These are phyloP conservation scores for Puccinia horiana DNA, from an alignment of 1,284 basidiomycete genomes.

Conservation along the genomic window DNA sequence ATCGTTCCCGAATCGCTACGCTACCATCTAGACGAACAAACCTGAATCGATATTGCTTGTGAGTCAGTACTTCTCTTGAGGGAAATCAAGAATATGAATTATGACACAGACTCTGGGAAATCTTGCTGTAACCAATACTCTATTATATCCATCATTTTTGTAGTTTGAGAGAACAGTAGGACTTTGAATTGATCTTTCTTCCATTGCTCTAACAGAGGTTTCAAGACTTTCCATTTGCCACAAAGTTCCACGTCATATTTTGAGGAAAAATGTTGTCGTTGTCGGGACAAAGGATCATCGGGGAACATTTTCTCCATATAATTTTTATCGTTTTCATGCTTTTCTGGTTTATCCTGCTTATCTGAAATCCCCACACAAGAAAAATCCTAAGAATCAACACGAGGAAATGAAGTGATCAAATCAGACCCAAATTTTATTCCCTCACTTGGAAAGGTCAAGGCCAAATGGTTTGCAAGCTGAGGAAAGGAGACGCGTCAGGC, in stretches of 20 bases:
- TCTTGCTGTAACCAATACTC: constrained; percentile 45
- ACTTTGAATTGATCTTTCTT: constrained; percentile 42
- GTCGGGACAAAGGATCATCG: not conserved
- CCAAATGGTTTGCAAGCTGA: constrained; percentile 44
- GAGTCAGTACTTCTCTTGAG: not conserved
- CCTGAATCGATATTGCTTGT: not conserved
- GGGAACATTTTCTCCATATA: constrained; percentile 48
- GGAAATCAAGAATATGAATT: not conserved
- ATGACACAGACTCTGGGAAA: constrained; percentile 35
- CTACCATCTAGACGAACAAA: constrained; percentile 45
- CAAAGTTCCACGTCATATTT: constrained; percentile 43
- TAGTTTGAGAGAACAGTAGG: constrained; percentile 37
- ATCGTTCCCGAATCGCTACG: constrained; percentile 28
- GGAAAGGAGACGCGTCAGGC: not conserved
- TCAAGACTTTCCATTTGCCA: constrained; percentile 47
- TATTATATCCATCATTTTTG: constrained; percentile 48
- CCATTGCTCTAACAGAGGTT: constrained; percentile 40
- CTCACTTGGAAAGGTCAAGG: constrained; percentile 39
- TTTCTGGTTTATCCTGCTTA: constrained; percentile 37
- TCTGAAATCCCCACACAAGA: not conserved
- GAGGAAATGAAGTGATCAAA: not conserved
- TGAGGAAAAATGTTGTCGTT: constrained; percentile 17
- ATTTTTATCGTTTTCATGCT: constrained; percentile 33
- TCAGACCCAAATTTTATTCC: not conserved
- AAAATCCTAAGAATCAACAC: not conserved